Conservation (phyloP, 495 filamentous ascomycete species). For the Annulohypoxylon stygium region DNA sequence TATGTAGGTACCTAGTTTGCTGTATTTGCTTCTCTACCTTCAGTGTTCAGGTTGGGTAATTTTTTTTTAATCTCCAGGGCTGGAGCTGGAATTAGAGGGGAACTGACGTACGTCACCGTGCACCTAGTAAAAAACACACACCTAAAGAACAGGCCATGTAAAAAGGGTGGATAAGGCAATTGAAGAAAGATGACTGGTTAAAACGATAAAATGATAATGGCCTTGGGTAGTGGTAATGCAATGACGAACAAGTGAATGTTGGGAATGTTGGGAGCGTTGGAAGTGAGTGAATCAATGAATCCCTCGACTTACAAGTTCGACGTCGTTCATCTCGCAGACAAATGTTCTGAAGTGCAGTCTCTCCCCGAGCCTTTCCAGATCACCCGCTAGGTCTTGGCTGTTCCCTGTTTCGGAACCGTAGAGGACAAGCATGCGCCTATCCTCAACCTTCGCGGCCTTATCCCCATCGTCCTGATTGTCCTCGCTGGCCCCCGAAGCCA, state of each 20-base stretch:
- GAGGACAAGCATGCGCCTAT: slow-evolving; percentile 78
- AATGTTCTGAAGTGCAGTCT: slow-evolving; percentile 81
- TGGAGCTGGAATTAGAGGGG: slow-evolving; percentile 17
- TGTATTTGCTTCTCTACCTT: slow-evolving; percentile 2
- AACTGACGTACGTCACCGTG: slow-evolving; percentile 33
- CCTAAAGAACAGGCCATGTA: not conserved
- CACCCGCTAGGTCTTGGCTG: slow-evolving; percentile 86
- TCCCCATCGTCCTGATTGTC: slow-evolving; percentile 17
- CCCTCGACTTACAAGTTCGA: slow-evolving; percentile 73
- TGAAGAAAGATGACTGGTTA: not conserved
- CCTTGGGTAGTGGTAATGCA: not conserved
- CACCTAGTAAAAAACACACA: slow-evolving; percentile 22
- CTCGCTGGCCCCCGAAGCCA: slow-evolving; percentile 35
- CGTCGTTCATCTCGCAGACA: slow-evolving; percentile 79
- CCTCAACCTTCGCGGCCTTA: slow-evolving; percentile 38
- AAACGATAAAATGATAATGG: not conserved
- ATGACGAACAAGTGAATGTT: slow-evolving; percentile 6
- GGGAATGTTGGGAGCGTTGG: no score
- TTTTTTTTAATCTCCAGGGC: not conserved
- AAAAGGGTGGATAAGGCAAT: slow-evolving; percentile 4
- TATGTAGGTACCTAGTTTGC: no score
- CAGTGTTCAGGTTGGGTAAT: slow-evolving; percentile 2
- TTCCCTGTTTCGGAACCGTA: slow-evolving; percentile 98
- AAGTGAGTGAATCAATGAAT: not conserved
- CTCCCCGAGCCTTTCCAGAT: slow-evolving; percentile 78